These are phyloP conservation scores for Hondaea fermentalgiana DNA, from an alignment of 108 stramenopile species.

Conservation along the genomic window DNA sequence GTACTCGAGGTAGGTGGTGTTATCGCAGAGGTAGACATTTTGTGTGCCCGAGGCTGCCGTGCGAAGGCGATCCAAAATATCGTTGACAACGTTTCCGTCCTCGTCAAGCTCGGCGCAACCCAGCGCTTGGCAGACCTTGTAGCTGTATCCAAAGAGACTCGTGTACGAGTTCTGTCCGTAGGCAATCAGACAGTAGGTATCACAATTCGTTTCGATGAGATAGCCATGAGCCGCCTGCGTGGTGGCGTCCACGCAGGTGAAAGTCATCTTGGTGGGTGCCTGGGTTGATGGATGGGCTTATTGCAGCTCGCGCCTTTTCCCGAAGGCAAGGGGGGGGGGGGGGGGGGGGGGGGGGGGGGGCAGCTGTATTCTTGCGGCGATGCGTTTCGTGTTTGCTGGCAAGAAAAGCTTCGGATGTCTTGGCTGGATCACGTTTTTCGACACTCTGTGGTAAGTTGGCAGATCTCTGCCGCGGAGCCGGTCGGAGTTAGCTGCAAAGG, in stretches of 20 bases:
- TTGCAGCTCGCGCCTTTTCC: neutral
- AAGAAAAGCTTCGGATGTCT: too few species aligned
- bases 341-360: too few species aligned
- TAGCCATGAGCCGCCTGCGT: neutral
- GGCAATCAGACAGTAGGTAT: neutral
- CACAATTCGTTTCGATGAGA: neutral
- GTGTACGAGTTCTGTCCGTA: neutral
- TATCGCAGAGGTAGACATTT: neutral
- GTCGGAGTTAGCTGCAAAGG: too few species aligned
- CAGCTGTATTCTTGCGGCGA: too few species aligned
- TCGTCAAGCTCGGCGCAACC: neutral
- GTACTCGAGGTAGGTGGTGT: neutral
- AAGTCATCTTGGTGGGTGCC: neutral
- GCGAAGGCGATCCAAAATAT: neutral
- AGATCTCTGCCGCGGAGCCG: too few species aligned
- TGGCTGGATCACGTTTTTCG: too few species aligned
- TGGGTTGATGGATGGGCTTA: neutral
- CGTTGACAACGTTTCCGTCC: neutral
- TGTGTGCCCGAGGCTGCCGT: neutral
- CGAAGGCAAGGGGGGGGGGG: too few species aligned
- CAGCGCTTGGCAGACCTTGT: neutral
- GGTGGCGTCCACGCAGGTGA: neutral
- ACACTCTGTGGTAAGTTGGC: too few species aligned
- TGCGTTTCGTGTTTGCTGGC: too few species aligned
- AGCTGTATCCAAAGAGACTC: neutral